A percentile compares a stretch with the other conserved stretches of the same genome.
phyloP scores from a whole-genome alignment of 371 early-diverging fungal genomes.

The Mucor saturninus region DNA sequence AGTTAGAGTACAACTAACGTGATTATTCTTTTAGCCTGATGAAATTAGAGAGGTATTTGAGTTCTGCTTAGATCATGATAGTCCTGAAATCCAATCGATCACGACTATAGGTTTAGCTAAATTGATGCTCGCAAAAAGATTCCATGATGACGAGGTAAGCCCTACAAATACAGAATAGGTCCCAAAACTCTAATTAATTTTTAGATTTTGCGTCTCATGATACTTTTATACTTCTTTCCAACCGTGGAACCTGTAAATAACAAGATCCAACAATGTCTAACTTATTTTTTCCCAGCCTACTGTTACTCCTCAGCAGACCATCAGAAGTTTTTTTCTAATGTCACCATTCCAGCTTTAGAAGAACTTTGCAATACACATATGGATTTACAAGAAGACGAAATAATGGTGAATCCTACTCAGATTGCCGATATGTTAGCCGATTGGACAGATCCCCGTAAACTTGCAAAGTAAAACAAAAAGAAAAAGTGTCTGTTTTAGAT shows the following conservation, averaged over 20 bases:
- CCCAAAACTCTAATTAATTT: not conserved
- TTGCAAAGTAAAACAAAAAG: conserved; percentile 38
- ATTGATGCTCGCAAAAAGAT: conserved; percentile 63
- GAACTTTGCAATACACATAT: conserved; percentile 40
- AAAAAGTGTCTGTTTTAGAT: not conserved
- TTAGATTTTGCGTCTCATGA: conserved; percentile 70
- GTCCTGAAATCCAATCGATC: conserved; percentile 54
- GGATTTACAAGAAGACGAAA: conserved; percentile 46
- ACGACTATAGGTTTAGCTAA: conserved; percentile 70
- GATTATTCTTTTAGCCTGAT: conserved; percentile 29
- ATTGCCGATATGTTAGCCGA: conserved; percentile 64
- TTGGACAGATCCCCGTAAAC: conserved; percentile 63
- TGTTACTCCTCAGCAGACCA: conserved; percentile 73
- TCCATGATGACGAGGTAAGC: conserved; percentile 58
- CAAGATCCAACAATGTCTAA: conserved; percentile 79
- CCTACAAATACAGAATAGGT: not conserved
- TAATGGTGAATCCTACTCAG: conserved; percentile 56
- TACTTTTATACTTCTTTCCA: conserved; percentile 82
- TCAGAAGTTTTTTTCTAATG: conserved; percentile 59
- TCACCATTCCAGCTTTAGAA: conserved; percentile 41
- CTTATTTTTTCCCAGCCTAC: conserved; percentile 86
- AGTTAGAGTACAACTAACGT: not conserved
- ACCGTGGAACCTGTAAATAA: conserved; percentile 57
- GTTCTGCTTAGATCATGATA: conserved; percentile 54
- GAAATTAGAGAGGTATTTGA: conserved; percentile 54